Percentiles rank a stretch among this genome's conserved stretches.
Conservation (phyloP, 2,329 filamentous ascomycete genomes). For the Xylaria sp. region DNA sequence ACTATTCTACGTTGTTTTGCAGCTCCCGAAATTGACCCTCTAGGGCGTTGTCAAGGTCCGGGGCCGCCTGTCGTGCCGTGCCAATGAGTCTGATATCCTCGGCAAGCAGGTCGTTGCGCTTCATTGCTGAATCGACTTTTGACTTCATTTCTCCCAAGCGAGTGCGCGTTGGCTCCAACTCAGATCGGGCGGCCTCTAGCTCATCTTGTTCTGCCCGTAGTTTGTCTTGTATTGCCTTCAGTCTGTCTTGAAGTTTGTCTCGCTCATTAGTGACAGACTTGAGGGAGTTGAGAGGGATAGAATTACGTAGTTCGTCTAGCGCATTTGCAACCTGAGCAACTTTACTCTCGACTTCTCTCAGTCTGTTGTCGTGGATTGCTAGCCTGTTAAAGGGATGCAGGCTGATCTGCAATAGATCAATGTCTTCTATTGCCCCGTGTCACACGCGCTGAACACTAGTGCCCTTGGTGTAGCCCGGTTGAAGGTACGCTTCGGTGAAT, state of each 20-base stretch:
- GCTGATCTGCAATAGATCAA: too few species aligned
- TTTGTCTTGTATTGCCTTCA: neutral
- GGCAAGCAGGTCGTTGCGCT: neutral
- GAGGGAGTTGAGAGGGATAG: too few species aligned
- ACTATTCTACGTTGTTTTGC: neutral
- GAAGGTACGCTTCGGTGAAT: too few species aligned
- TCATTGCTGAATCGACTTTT: too few species aligned
- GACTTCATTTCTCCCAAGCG: too few species aligned
- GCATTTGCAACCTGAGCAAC: neutral
- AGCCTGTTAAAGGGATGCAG: too few species aligned
- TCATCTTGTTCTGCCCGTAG: neutral
- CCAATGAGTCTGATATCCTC: neutral
- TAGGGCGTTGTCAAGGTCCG: constrained; percentile 1
- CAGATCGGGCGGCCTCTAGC: neutral
- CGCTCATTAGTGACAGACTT: neutral
- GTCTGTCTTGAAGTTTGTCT: neutral
- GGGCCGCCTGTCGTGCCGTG: neutral
- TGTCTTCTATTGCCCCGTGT: too few species aligned
- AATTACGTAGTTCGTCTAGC: too few species aligned
- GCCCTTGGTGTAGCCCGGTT: too few species aligned
- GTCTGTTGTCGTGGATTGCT: too few species aligned
- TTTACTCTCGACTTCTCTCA: too few species aligned
- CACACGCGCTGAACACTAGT: too few species aligned
- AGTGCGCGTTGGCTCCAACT: neutral
- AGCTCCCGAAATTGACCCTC: constrained; percentile 1